Conservation (phyloP, 2,329 filamentous ascomycete species). For the Zasmidium cellare region DNA sequence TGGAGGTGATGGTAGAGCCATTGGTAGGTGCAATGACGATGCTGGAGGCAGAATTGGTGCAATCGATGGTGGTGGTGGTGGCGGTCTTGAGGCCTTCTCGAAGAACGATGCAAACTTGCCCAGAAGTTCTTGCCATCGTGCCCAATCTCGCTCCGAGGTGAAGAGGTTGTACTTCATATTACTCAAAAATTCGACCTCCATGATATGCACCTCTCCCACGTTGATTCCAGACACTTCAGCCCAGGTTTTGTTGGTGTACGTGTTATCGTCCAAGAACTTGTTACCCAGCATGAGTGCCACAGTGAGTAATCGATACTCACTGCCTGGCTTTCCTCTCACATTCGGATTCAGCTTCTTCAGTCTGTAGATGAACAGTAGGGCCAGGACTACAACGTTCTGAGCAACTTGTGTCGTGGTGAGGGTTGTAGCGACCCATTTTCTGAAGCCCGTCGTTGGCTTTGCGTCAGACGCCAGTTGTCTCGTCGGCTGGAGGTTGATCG, state of each 20-base stretch:
- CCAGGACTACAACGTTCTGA: constrained; percentile 89
- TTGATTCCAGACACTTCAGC: constrained; percentile 94
- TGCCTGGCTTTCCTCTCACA: constrained; percentile 88
- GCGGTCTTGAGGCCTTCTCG: constrained; percentile 60
- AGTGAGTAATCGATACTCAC: constrained; percentile 88
- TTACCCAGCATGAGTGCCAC: constrained; percentile 97
- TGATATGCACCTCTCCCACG: constrained; percentile 93
- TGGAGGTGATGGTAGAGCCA: constrained; percentile 54
- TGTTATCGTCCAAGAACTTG: constrained; percentile 98
- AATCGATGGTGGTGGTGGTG: constrained; percentile 18
- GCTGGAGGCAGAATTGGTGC: constrained; percentile 47
- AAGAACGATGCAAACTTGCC: constrained; percentile 82
- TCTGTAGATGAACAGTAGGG: constrained; percentile 88
- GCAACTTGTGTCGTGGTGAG: constrained; percentile 93
- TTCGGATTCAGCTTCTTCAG: constrained; percentile 86
- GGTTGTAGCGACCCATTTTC: constrained; percentile 90
- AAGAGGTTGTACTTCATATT: constrained; percentile 96
- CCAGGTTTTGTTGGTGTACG: constrained; percentile 99
- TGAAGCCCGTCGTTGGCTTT: constrained; percentile 74
- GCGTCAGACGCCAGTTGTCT: constrained; percentile 67
- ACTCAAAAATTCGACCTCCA: constrained; percentile 99
- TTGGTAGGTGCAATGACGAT: constrained; percentile 49
- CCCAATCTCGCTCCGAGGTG: constrained; percentile 83
- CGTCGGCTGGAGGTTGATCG: constrained; percentile 33
- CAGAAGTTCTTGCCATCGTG: constrained; percentile 80